Evolutionary conservation across 768 basidiomycete species (phyloP).

Genomic region (Tulasnella sp.): DNA sequence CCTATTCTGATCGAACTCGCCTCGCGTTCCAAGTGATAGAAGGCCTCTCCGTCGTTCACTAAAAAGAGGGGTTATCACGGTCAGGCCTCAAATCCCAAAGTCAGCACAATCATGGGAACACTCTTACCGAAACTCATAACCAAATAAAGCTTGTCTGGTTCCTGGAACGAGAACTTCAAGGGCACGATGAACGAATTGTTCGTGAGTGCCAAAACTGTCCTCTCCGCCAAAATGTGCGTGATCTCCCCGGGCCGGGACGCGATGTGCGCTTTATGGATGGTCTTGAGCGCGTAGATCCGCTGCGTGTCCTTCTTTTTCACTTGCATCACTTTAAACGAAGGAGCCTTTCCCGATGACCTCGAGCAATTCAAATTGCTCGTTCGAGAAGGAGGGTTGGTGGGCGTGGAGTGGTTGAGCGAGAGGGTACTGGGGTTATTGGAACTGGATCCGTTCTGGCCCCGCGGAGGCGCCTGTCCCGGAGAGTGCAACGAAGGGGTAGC

Average conservation of each 20-base stretch:
- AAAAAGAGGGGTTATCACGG: background rate
- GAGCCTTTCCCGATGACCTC: conserved; percentile 98
- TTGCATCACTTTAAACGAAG: conserved; percentile 98
- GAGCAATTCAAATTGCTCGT: conserved; percentile 94
- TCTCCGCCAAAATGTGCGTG: conserved; percentile 95
- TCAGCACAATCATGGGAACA: background rate
- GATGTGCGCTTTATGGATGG: conserved; percentile 97
- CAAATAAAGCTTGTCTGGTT: conserved; percentile 93
- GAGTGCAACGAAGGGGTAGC: background rate
- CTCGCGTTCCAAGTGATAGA: conserved; percentile 96
- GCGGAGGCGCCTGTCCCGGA: conserved; percentile 65
- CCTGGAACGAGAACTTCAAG: conserved; percentile 99
- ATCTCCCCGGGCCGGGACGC: conserved; percentile 96
- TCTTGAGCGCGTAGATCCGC: conserved; percentile 97
- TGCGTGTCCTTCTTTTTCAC: conserved; percentile 98
- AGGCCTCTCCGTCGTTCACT: conserved; percentile 98
- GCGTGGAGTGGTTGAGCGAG: conserved; percentile 77
- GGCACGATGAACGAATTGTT: conserved; percentile 99
- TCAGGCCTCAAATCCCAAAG: no score
- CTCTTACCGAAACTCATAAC: conserved; percentile 91
- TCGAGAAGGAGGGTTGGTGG: conserved; percentile 65
- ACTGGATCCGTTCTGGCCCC: conserved; percentile 66
- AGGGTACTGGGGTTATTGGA: conserved; percentile 82
- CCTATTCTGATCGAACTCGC: conserved; percentile 91
- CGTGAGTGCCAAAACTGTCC: conserved; percentile 94